These are phyloP conservation scores for Ascochyta pisi DNA, from an alignment of 2,329 filamentous ascomycete species.

Conservation along the genomic window DNA sequence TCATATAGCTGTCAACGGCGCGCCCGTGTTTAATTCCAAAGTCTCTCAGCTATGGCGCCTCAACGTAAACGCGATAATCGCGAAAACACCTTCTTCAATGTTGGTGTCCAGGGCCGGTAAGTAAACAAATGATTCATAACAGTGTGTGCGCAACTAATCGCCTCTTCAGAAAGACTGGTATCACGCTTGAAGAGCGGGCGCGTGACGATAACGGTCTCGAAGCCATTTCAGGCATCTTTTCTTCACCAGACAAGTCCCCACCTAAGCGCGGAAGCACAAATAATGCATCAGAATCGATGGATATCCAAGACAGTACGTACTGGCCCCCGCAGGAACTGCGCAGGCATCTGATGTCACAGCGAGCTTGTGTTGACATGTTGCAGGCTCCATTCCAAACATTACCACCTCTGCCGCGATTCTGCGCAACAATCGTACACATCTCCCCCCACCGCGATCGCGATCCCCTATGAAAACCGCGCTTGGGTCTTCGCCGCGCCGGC, in stretches of 20 bases:
- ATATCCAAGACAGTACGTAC: conserved; percentile 66
- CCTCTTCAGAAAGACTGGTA: conserved; percentile 81
- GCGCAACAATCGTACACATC: conserved; percentile 52
- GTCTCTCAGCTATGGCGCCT: conserved; percentile 39
- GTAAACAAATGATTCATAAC: conserved; percentile 11
- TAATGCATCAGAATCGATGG: conserved; percentile 66
- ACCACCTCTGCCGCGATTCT: conserved; percentile 54
- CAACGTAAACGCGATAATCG: conserved; percentile 47
- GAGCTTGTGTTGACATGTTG: conserved; percentile 6
- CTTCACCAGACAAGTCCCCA: conserved; percentile 76
- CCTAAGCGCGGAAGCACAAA: conserved; percentile 52
- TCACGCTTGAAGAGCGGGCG: conserved; percentile 78
- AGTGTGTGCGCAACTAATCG: conserved; percentile 21
- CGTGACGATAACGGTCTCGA: conserved; percentile 94
- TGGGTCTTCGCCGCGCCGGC: conserved; percentile 65
- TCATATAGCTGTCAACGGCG: conserved; percentile 9
- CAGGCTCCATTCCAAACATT: conserved; percentile 60
- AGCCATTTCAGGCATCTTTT: conserved; percentile 85
- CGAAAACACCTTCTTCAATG: conserved; percentile 50
- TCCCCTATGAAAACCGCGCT: conserved; percentile 71
- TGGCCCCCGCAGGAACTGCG: neutral
- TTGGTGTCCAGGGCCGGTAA: conserved; percentile 50
- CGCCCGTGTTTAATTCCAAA: neutral
- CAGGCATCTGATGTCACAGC: neutral
- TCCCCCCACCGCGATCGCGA: conserved; percentile 59